Evolutionary conservation across 176 grass and related monocot genomes (phyloP).

Genomic region (Oryza nivara): DNA sequence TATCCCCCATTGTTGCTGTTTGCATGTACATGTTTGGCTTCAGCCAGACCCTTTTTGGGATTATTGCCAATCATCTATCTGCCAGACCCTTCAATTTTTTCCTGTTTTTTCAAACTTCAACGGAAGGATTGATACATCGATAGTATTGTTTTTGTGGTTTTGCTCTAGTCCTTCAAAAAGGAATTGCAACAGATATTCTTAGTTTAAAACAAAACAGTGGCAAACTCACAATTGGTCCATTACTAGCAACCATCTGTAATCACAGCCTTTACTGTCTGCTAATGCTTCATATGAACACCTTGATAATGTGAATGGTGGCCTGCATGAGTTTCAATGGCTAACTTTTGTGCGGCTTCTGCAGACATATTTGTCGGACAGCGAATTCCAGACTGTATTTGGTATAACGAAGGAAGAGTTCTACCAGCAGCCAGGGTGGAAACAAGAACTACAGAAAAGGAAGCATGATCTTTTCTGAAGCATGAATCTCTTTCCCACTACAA

Average conservation of each 20-base stretch:
- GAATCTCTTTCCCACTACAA: not conserved
- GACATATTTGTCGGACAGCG: slow-evolving; percentile 85
- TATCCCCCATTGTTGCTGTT: not conserved
- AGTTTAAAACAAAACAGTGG: not conserved
- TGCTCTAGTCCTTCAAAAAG: too few species aligned
- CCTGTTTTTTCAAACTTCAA: too few species aligned
- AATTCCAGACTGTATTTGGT: slow-evolving; percentile 76
- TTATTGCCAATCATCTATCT: too few species aligned
- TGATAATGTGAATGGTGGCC: not conserved
- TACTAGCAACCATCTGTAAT: not conserved
- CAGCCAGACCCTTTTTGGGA: too few species aligned
- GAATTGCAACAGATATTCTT: not conserved
- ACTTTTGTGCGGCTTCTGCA: slow-evolving; percentile 47
- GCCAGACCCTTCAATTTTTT: too few species aligned
- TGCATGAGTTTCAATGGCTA: slow-evolving; percentile 13
- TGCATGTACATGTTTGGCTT: not conserved
- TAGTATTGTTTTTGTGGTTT: too few species aligned
- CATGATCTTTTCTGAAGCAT: slow-evolving; percentile 76
- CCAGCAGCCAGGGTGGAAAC: slow-evolving; percentile 95
- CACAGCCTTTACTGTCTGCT: slow-evolving; percentile 7
- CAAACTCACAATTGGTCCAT: not conserved
- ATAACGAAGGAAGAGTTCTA: slow-evolving; percentile 82
- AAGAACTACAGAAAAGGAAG: slow-evolving; percentile 92
- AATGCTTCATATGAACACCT: not conserved
- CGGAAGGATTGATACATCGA: too few species aligned